A percentile compares a stretch with the other conserved stretches of the same genome.
phyloP scores from a whole-genome alignment of 805 yeast species.

The Pichia rugopelliculosa region DNA sequence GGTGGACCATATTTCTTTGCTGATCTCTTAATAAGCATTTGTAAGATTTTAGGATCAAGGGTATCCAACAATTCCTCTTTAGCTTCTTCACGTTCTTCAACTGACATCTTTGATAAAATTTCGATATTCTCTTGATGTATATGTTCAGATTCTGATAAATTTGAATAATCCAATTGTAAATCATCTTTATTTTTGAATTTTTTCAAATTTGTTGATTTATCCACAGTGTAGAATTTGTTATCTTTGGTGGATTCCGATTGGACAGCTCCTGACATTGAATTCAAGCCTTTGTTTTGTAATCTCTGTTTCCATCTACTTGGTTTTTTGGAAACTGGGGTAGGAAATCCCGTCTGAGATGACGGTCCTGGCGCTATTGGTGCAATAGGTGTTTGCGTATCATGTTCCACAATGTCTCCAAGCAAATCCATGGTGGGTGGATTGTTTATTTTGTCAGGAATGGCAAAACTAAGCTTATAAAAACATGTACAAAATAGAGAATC shows the following conservation, averaged over 20 bases:
- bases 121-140: constrained; percentile 73
- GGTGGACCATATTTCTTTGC: constrained; percentile 35
- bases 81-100: constrained; percentile 56
- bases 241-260: background rate
- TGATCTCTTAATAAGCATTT: constrained; percentile 49
- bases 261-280: constrained; percentile 22
- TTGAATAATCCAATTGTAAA: constrained; percentile 15
- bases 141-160: constrained; percentile 56
- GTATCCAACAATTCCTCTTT: constrained; percentile 57
- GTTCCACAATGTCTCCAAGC: constrained; percentile 68
- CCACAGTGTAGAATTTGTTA: constrained; percentile 5
- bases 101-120: constrained; percentile 52
- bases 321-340: constrained; percentile 5
- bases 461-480: too few species aligned
- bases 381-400: constrained; percentile 28
- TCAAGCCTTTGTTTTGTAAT: constrained; percentile 29
- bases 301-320: constrained; percentile 47
- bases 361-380: constrained; percentile 5
- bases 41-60: constrained; percentile 62
- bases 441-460: background rate
- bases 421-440: constrained; percentile 43
- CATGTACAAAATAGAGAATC: background rate
- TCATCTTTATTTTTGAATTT: constrained; percentile 13
- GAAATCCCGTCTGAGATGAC: constrained; percentile 5
- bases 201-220: constrained; percentile 8